Percentiles rank a stretch among this genome's conserved stretches.
These are phyloP conservation scores for Podaxis carcinomalis DNA, from an alignment of 768 basidiomycete genomes.

Conservation along the genomic window DNA sequence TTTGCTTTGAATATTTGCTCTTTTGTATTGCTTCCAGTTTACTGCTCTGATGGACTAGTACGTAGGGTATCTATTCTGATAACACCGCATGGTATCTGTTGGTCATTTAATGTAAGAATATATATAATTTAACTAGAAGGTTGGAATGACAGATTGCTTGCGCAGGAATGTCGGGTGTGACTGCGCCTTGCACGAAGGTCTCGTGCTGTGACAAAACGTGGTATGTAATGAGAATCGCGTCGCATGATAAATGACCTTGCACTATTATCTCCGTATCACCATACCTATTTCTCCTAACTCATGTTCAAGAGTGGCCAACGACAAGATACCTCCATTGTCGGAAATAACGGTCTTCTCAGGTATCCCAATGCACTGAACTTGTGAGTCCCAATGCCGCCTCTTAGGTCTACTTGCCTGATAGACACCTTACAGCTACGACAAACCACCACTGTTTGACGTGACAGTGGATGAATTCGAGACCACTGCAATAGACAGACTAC, in stretches of 20 bases:
- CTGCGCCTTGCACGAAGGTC: background rate
- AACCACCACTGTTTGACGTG: constrained; percentile 81
- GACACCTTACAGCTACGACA: constrained; percentile 64
- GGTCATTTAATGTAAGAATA: constrained; percentile 7
- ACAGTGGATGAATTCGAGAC: constrained; percentile 95
- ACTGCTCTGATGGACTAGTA: background rate
- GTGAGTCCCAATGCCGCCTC: constrained; percentile 35
- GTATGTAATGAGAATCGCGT: background rate
- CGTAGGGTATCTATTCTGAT: constrained; percentile 3
- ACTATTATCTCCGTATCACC: background rate
- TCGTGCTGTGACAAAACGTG: constrained; percentile 13
- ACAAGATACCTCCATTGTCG: constrained; percentile 24
- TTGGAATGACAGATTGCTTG: background rate
- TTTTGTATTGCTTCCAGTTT: constrained; percentile 1
- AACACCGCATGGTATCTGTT: background rate
- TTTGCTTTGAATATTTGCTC: background rate
- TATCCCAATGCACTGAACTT: constrained; percentile 79
- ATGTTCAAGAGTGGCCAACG: constrained; percentile 36
- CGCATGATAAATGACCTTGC: background rate
- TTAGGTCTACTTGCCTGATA: background rate
- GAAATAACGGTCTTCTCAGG: constrained; percentile 29
- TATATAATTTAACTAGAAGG: background rate
- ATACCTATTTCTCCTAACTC: background rate
- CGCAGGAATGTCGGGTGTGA: background rate
- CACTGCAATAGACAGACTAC: constrained; percentile 82